These are phyloP conservation scores for Epichloe uncinata DNA, from an alignment of 2,329 filamentous ascomycete genomes.

Conservation along the genomic window DNA sequence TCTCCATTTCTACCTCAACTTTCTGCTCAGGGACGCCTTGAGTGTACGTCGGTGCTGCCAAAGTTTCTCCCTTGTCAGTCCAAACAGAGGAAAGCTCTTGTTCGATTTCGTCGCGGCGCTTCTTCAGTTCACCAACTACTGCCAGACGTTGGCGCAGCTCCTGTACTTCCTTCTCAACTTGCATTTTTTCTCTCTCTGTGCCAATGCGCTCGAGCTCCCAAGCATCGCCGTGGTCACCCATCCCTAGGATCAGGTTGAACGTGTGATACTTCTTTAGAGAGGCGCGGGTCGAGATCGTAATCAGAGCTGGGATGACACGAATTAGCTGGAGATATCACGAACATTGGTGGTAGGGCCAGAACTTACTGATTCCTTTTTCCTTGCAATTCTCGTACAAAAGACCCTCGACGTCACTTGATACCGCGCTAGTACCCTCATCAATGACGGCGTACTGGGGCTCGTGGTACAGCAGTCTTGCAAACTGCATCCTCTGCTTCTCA, in stretches of 20 bases:
- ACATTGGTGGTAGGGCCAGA: not conserved
- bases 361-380: conserved; percentile 81
- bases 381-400: conserved; percentile 88
- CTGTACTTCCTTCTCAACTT: conserved; percentile 79
- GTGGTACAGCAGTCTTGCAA: conserved; percentile 84
- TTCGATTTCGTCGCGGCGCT: conserved; percentile 67
- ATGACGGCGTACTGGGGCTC: conserved; percentile 90
- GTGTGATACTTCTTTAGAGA: conserved; percentile 94
- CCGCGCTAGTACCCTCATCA: conserved; percentile 90
- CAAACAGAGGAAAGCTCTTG: conserved; percentile 56
- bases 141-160: conserved; percentile 69
- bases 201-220: conserved; percentile 94
- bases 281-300: conserved; percentile 89
- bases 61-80: conserved; percentile 37
- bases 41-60: conserved; percentile 34
- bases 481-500: conserved; percentile 91
- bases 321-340: conserved; percentile 6
- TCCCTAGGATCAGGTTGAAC: conserved; percentile 73
- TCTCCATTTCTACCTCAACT: not conserved
- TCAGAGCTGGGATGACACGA: conserved; percentile 46
- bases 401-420: conserved; percentile 88
- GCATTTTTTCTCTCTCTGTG: conserved; percentile 81
- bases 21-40: conserved; percentile 6
- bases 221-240: conserved; percentile 67
- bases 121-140: conserved; percentile 76